Conservation (phyloP, 768 basidiomycete species). For the Suillus placidus region DNA sequence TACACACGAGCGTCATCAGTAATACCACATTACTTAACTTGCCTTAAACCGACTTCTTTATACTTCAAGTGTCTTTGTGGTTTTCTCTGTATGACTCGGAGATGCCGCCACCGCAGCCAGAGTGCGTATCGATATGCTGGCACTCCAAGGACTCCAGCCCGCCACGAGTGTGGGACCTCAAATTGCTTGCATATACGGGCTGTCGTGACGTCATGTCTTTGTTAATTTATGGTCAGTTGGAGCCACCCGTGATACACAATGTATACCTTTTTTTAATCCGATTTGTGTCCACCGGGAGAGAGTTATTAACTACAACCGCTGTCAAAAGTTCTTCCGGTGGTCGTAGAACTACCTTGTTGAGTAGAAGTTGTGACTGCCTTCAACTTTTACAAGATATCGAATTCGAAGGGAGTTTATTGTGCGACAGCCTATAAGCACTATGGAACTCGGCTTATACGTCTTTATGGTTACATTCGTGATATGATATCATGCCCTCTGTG, state of each 20-base stretch:
- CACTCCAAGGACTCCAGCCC: neutral
- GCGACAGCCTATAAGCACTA: no score
- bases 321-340: neutral
- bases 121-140: neutral
- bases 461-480: neutral
- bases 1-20: no score
- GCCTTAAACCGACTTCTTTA: no score
- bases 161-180: neutral
- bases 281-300: no score
- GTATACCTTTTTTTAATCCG: no score
- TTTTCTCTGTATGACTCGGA: neutral
- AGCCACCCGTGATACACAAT: no score
- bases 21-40: no score
- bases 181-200: neutral
- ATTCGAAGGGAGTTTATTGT: neutral
- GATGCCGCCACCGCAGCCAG: neutral
- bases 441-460: neutral
- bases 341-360: neutral
- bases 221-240: no score
- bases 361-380: neutral
- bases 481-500: neutral
- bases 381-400: neutral
- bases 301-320: neutral
- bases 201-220: neutral
- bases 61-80: no score